Evolutionary conservation across 2,329 filamentous ascomycete genomes (phyloP), one percentile per base, ranked within the genome.

Genomic region (Beauveria bassiana): DNA sequence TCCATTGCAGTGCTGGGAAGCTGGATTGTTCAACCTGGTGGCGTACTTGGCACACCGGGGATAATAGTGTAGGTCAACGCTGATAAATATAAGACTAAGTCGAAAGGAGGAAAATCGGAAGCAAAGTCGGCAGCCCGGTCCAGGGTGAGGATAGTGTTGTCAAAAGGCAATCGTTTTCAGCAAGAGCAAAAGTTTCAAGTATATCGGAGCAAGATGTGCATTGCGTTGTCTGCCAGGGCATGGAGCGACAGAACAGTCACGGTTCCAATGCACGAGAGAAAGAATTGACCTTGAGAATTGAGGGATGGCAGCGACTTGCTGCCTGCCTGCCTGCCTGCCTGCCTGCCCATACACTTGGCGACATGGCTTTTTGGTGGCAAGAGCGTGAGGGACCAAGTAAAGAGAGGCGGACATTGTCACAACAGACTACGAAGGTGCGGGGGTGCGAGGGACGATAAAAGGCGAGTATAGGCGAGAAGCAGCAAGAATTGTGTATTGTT

Each of bases 171-270:
- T 61, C 18, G 42, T 40, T 45, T 40, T 1, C 24, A 61, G 59
- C 51, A 55, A 61, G 51, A 61, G 59, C 59, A 61, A 61, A 51
- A 51, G 49, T 60, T 59, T 61, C 59, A 61, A 61, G 40, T 47
- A 38, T 55, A 50, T 55, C 45, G 43, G 50, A 55, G 59, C 42
- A 50, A 49, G 51, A 54, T 49, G 45, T 55, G 59, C 59, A 61
- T 61, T 55, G 51, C 59, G 51, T 40, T 31, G 51, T 61, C 51
- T 55, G 51, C 51, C 31, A 24, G 34, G 51, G 43, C 38, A 31
- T 20, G 28, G 49, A 46, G 28, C 34, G 40, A 12, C n/a, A 45
- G 18, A 45, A 22, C 4, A 34, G 34, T 24, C 43, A 43, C 31
- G 16, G 3, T 20, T n/a, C 10, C 5, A 46, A 20, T 10, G n/a